Evolutionary conservation across 1,284 basidiomycete species (phyloP), one percentile per base, ranked within the genome.

Genomic region (Peniophora sp.): DNA sequence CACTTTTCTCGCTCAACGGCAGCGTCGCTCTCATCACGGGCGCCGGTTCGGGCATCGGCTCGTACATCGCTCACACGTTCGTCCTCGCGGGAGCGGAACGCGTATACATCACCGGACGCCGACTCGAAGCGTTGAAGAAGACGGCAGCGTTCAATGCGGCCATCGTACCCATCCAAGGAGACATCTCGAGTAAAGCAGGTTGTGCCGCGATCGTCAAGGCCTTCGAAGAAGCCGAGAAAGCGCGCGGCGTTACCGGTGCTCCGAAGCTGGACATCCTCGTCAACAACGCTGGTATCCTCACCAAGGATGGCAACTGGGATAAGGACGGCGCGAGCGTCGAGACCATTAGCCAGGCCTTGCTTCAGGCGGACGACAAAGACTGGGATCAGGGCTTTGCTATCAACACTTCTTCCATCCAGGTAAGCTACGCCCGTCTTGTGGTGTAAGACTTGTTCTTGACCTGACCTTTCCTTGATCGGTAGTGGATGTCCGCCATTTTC

Each of bases 401-500:
- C 24, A 58, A 58, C 49, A 50, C 51, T 3, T 49, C 50, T 17
- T 52, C 57, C 1, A 47, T 57, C 27, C 57, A 58, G 50, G 57
- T 57, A n/a, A n/a, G n/a, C n/a, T n/a, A n/a, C n/a, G n/a, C n/a
- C n/a, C 17, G 55, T 50, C 24, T 14, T 23, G 14, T 34, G 46
- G 11, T 12, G 24, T 3, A 39, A 18, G 12, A 23, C 12, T 36
- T 39, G 20, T 15, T 6, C 18, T 18, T 49, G 8, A 18, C 20
- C 22, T 14, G 34, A 18, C 10, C 6, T 22, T n/a, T 48, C 11
- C 18, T 15, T 10, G 27, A 6, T 32, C 5, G 32, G 18, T 49
- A 59, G 58, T 56, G 56, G 58, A 47, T 59, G 32, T 58, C 58
- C 20, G 58, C 56, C 1, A 50, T 48, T 8, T 37, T 60, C 17